A percentile compares a stretch with the other conserved stretches of the same genome.
Conservation (phyloP, 345 rosid species). For the Gossypium sturtianum region DNA sequence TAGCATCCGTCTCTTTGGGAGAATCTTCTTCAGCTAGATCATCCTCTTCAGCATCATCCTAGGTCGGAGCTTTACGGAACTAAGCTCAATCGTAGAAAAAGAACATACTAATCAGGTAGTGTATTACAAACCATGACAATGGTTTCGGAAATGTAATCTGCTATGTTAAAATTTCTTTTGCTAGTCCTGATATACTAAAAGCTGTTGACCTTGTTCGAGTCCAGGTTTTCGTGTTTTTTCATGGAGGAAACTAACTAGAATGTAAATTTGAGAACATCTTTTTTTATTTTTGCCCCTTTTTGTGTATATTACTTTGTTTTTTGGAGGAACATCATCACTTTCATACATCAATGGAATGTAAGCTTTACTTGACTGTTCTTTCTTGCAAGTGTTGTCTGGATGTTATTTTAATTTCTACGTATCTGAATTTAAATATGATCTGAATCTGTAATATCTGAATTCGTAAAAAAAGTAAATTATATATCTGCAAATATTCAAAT, state of each 20-base stretch:
- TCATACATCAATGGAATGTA: background rate
- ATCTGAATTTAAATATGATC: too few relatives aligned
- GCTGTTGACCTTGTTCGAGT: slow-evolving; percentile 19
- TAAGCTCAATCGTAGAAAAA: slow-evolving; percentile 2
- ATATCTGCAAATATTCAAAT: too few relatives aligned
- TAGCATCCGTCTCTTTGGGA: slow-evolving; percentile 83
- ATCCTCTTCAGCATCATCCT: slow-evolving; percentile 22
- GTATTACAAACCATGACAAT: background rate
- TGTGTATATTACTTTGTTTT: background rate
- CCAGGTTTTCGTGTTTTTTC: background rate
- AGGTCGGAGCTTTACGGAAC: slow-evolving; percentile 10
- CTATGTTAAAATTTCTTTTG: background rate
- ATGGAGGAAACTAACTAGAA: slow-evolving; percentile 35
- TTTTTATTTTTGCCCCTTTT: background rate
- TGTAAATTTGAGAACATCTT: slow-evolving; percentile 51
- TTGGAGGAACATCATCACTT: background rate
- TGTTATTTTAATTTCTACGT: too few relatives aligned
- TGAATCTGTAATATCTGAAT: too few relatives aligned
- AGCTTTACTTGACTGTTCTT: too few relatives aligned
- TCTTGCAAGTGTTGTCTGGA: too few relatives aligned
- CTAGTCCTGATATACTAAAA: background rate
- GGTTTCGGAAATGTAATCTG: slow-evolving; percentile 12
- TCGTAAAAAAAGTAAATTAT: too few relatives aligned
- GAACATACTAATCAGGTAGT: background rate
- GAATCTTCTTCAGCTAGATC: slow-evolving; percentile 51